Evolutionary conservation across 495 filamentous ascomycete species (phyloP).

Genomic region (Tuber melanosporum): DNA sequence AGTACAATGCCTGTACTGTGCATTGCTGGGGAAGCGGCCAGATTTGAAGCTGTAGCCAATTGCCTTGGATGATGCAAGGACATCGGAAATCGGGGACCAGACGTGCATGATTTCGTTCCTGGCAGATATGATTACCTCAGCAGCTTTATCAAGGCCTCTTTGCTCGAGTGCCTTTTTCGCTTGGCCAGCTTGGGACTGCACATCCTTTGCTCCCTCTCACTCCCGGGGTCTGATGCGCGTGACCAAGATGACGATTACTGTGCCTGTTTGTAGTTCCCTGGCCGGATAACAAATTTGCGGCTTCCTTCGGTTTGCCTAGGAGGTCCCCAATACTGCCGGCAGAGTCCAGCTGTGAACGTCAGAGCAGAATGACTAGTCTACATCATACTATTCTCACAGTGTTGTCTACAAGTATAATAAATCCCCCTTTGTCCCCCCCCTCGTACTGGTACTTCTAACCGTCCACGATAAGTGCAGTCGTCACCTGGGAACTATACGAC

Average conservation of each 20-base stretch:
- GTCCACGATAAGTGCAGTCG: not conserved
- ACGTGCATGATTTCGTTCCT: not conserved
- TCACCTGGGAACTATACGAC: not conserved
- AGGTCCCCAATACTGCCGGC: not conserved
- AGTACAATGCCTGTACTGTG: not conserved
- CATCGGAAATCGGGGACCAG: not conserved
- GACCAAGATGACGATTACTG: not conserved
- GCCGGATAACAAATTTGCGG: not conserved
- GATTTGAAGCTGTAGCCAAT: not conserved
- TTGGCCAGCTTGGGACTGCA: not conserved
- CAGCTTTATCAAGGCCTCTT: not conserved
- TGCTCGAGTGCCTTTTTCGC: not conserved
- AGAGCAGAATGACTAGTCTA: not conserved
- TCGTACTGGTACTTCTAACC: not conserved
- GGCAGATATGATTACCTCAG: not conserved
- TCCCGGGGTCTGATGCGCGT: not conserved
- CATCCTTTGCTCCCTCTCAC: not conserved
- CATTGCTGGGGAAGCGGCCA: not conserved
- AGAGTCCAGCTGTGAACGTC: not conserved
- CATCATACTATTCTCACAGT: not conserved
- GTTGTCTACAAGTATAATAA: not conserved
- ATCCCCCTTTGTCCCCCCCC: not conserved
- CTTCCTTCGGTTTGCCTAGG: slow-evolving; percentile 10
- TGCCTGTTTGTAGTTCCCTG: not conserved
- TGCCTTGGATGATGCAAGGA: no score